A percentile compares a stretch with the other conserved stretches of the same genome.
These are phyloP conservation scores for Parascedosporium putredinis DNA, from an alignment of 2,329 filamentous ascomycete species.

Conservation along the genomic window DNA sequence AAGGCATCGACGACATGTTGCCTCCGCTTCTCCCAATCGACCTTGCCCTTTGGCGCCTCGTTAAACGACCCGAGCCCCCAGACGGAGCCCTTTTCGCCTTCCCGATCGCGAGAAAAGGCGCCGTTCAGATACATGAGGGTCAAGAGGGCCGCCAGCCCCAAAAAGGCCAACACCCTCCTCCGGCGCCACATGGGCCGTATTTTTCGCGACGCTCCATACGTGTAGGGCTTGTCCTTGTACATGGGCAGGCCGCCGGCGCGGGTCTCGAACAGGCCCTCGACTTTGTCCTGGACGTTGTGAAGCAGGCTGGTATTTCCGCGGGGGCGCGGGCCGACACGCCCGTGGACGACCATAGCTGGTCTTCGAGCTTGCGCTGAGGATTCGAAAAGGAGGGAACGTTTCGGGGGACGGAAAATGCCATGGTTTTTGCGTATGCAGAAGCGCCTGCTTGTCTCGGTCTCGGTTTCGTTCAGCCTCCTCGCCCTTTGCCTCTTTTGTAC, in stretches of 20 bases:
- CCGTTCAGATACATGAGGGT: slow-evolving; percentile 61
- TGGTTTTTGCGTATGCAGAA: too few species aligned
- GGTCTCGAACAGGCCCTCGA: slow-evolving; percentile 55
- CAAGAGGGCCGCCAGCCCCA: slow-evolving; percentile 44
- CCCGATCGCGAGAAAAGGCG: slow-evolving; percentile 34
- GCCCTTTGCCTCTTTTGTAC: too few species aligned
- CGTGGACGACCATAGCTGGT: slow-evolving; percentile 52
- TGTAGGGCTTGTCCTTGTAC: slow-evolving; percentile 99
- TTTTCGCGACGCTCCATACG: slow-evolving; percentile 50
- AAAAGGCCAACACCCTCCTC: slow-evolving; percentile 44
- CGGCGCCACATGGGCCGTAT: slow-evolving; percentile 50
- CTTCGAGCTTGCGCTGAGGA: slow-evolving; percentile 54
- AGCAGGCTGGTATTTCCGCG: slow-evolving; percentile 28
- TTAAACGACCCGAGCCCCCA: slow-evolving; percentile 51
- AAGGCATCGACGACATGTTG: slow-evolving; percentile 84
- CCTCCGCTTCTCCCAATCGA: slow-evolving; percentile 69
- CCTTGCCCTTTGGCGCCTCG: slow-evolving; percentile 27
- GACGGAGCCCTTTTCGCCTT: slow-evolving; percentile 24
- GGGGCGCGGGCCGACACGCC: slow-evolving; percentile 31
- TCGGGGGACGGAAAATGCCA: slow-evolving; percentile 58
- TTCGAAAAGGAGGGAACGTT: slow-evolving; percentile 60
- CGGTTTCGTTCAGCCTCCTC: too few species aligned
- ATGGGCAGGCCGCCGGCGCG: slow-evolving; percentile 60
- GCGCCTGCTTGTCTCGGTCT: too few species aligned
- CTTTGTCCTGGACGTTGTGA: slow-evolving; percentile 47